Percentiles rank a stretch among this genome's conserved stretches.
Evolutionary conservation across 2,329 filamentous ascomycete genomes (phyloP).

Genomic region (Monilinia polystroma): DNA sequence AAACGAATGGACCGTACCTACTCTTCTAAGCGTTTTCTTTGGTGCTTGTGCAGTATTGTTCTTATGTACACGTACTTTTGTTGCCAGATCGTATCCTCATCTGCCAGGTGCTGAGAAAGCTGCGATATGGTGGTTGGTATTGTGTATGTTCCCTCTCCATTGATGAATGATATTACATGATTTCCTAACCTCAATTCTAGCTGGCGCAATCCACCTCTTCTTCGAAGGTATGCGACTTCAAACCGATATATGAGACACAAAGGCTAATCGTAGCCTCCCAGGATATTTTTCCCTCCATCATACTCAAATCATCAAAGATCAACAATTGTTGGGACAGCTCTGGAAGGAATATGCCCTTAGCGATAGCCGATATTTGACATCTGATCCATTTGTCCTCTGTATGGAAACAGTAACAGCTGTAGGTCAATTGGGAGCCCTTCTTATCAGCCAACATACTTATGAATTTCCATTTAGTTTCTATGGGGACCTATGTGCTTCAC

Average conservation of each 20-base stretch:
- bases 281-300: conserved; percentile 52
- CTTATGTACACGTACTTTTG: conserved; percentile 52
- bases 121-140: conserved; percentile 71
- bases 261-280: conserved; percentile 12
- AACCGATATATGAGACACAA: background rate
- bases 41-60: conserved; percentile 58
- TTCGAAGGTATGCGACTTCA: conserved; percentile 37
- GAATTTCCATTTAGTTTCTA: conserved; percentile 43
- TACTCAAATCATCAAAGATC: conserved; percentile 43
- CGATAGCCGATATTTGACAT: conserved; percentile 55
- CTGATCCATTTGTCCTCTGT: conserved; percentile 53
- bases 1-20: conserved; percentile 60
- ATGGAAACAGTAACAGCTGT: conserved; percentile 56
- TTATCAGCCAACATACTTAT: background rate
- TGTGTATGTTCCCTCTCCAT: conserved; percentile 53
- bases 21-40: conserved; percentile 60
- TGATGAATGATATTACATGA: background rate
- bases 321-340: conserved; percentile 51
- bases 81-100: conserved; percentile 52
- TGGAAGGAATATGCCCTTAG: conserved; percentile 60
- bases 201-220: conserved; percentile 39
- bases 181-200: conserved; percentile 24
- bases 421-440: conserved; percentile 14
- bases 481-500: conserved; percentile 60
- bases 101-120: conserved; percentile 55